Conservation (phyloP, 441 rosid species). For the Brassica hybrid region DNA sequence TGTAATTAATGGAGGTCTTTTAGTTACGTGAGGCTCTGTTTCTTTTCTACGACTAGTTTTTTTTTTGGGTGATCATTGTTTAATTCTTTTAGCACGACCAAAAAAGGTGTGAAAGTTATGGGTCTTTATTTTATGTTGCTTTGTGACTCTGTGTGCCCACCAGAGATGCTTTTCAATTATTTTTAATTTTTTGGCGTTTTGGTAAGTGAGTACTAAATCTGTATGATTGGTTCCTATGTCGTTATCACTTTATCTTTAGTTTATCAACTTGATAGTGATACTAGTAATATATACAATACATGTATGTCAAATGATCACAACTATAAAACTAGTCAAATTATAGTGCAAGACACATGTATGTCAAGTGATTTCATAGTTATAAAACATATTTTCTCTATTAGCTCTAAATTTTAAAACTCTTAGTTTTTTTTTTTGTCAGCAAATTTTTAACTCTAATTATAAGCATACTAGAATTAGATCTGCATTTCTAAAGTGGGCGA, state of each 20-base stretch:
- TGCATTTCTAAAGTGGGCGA: too few relatives aligned
- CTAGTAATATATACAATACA: neutral
- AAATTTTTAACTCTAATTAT: too few relatives aligned
- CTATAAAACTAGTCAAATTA: neutral
- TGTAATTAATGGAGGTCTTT: neutral
- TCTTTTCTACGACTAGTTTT: neutral
- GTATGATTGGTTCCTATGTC: constrained; percentile 3
- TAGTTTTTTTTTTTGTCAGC: too few relatives aligned
- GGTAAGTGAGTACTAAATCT: neutral
- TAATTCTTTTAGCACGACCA: neutral
- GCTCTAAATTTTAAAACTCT: neutral
- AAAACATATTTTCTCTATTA: neutral
- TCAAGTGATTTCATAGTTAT: neutral
- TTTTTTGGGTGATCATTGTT: neutral
- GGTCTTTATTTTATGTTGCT: neutral
- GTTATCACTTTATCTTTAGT: constrained; percentile 18
- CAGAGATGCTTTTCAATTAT: neutral
- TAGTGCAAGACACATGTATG: neutral
- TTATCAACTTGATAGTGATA: neutral
- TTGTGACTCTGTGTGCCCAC: too few relatives aligned
- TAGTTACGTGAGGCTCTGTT: neutral
- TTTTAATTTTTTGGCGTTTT: too few relatives aligned
- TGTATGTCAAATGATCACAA: neutral
- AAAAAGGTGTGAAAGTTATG: neutral
- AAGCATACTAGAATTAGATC: too few relatives aligned